phyloP scores from a whole-genome alignment of 441 rosid genomes.

The Monsonia emarginata region DNA sequence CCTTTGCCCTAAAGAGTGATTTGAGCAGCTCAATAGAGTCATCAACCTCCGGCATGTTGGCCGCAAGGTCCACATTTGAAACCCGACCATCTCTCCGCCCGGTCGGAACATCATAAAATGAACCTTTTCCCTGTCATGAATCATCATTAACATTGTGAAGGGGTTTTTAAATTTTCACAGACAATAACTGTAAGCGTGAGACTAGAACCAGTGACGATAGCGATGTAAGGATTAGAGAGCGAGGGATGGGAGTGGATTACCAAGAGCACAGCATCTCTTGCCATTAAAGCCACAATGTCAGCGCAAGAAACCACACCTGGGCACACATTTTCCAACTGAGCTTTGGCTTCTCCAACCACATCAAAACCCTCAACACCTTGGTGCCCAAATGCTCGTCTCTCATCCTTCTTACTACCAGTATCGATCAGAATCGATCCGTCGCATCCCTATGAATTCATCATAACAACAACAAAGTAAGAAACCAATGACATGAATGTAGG shows the following conservation, averaged over 20 bases:
- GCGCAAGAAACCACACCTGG: slow-evolving; percentile 69
- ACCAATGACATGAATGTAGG: no score
- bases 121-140: slow-evolving; percentile 45
- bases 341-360: slow-evolving; percentile 44
- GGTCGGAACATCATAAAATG: slow-evolving; percentile 39
- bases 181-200: no score
- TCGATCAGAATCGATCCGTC: slow-evolving; percentile 63
- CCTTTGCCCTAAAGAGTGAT: slow-evolving; percentile 44
- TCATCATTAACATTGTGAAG: no score
- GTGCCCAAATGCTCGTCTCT: slow-evolving; percentile 30
- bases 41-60: slow-evolving; percentile 39
- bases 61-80: slow-evolving; percentile 30
- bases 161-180: no score
- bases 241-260: slow-evolving; percentile 21
- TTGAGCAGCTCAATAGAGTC: slow-evolving; percentile 39
- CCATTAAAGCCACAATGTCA: slow-evolving; percentile 65
- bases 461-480: no score
- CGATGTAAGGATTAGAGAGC: no score
- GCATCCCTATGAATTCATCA: slow-evolving; percentile 45
- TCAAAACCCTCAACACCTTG: slow-evolving; percentile 42
- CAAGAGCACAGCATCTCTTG: slow-evolving; percentile 56
- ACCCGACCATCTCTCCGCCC: slow-evolving; percentile 63
- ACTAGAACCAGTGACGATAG: no score
- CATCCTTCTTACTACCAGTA: slow-evolving; percentile 30
- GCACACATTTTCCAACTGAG: slow-evolving; percentile 42